Percentiles rank a stretch among this genome's conserved stretches.
phyloP scores from a whole-genome alignment of 1,284 basidiomycete species.

The Xerocomus nothofagi region DNA sequence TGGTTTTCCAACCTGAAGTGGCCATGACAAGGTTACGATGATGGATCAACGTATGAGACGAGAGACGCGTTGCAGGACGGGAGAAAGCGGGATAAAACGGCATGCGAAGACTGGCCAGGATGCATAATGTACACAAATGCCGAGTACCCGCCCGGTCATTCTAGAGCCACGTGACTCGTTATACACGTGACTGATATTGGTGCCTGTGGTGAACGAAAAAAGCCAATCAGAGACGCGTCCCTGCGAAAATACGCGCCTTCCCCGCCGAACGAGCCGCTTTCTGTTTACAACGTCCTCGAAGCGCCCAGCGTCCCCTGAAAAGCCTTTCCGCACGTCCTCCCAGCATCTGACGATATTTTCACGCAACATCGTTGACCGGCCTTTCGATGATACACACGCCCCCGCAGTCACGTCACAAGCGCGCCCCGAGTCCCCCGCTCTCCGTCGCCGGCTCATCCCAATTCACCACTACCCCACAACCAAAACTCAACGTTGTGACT shows the following conservation, averaged over 20 bases:
- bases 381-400: constrained; percentile 15
- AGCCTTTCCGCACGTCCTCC: not conserved
- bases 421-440: constrained; percentile 43
- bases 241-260: constrained; percentile 15
- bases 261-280: constrained; percentile 15
- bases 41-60: not conserved
- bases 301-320: not conserved
- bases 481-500: constrained; percentile 65
- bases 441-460: constrained; percentile 40
- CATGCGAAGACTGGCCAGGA: constrained; percentile 3
- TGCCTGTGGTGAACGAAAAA: too few relatives aligned
- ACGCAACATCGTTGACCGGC: not conserved
- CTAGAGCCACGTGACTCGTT: constrained; percentile 27
- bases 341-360: too few relatives aligned
- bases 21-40: constrained; percentile 27
- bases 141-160: constrained; percentile 30
- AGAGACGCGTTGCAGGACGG: constrained; percentile 9
- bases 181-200: too few relatives aligned
- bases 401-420: constrained; percentile 34
- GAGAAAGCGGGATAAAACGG: constrained; percentile 10
- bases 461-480: constrained; percentile 37
- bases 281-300: constrained; percentile 12
- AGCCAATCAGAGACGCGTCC: constrained; percentile 22
- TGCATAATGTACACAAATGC: not conserved
- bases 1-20: constrained; percentile 20